Evolutionary conservation across 2,329 filamentous ascomycete species (phyloP), one percentile per base, ranked within the genome.

Genomic region (Phialophora expanda): DNA sequence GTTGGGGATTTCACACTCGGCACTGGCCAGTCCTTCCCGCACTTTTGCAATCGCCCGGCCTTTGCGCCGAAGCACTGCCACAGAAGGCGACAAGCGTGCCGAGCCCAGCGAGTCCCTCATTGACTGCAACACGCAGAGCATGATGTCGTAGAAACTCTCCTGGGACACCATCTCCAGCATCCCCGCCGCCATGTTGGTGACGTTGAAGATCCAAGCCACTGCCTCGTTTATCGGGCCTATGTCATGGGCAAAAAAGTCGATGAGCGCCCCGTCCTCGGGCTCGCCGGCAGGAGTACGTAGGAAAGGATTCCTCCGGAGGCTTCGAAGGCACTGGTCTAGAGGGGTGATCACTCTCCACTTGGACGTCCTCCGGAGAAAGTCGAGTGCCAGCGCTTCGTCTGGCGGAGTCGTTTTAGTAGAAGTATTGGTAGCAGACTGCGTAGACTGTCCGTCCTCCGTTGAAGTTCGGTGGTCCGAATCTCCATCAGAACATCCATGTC

Each of bases 231-330:
- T 51, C n/a, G 48, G 48, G n/a, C 46, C 28, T 11, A 61, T 48
- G 34, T 55, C n/a, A 20, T 61, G 46, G 14, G 48, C 12, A n/a
- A 32, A 61, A 28, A 61, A 55, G 54, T 61, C 59, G 9, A 61
- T 55, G 9, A 55, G 28, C 9, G 14, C 53, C 0, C 24, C 24
- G 17, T 55, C 53, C n/a, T 28, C 28, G 28, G 53, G n/a, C 3
- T 55, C n/a, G 24, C 26, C 17, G 28, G 17, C 48, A 20, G 53
- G 53, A 7, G 26, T 20, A 32, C 28, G 20, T 20, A 55, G 53
- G 26, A 32, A 55, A 4, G 53, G 28, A 54, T 54, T 26, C 14
- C 22, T 54, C 28, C 51, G 26, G 2, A 54, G 51, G 26, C 51
- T 20, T 28, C 26, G 51, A 30, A 54, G 11, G 7, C 14, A 6